Conservation (phyloP, 179 eudicot species). For the Heliamphora pulchella region DNA sequence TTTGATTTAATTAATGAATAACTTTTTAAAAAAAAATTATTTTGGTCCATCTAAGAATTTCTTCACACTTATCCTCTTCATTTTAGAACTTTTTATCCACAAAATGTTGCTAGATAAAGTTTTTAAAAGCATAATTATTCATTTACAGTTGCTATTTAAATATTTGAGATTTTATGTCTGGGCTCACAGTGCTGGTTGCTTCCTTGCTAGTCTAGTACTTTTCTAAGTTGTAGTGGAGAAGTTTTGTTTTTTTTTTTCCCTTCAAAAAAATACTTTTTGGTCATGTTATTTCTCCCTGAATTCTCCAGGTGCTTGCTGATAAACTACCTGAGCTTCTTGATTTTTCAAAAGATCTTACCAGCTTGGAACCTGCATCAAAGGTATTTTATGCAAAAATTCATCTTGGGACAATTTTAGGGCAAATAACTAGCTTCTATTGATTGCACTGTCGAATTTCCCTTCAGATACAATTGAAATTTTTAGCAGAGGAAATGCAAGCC, state of each 20-base stretch:
- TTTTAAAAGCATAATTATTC: background rate
- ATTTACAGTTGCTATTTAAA: background rate
- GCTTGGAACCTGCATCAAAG: slow-evolving; percentile 82
- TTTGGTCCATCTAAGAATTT: background rate
- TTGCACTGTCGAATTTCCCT: slow-evolving; percentile 13
- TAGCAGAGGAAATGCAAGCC: slow-evolving; percentile 38
- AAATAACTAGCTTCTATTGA: slow-evolving; percentile 10
- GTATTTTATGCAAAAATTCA: slow-evolving; percentile 26
- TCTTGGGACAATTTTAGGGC: background rate
- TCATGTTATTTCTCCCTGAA: slow-evolving; percentile 11
- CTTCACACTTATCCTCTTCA: background rate
- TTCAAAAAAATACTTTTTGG: background rate
- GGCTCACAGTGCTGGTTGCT: background rate
- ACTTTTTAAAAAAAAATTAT: background rate
- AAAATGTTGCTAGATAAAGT: too few species aligned
- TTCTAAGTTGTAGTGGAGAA: background rate
- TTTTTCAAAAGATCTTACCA: slow-evolving; percentile 68
- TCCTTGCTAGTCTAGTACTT: background rate
- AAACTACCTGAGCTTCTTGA: slow-evolving; percentile 74
- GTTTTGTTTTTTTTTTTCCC: background rate
- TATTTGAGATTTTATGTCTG: background rate
- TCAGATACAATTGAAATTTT: slow-evolving; percentile 69
- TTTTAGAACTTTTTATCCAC: background rate
- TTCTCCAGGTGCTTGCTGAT: slow-evolving; percentile 54
- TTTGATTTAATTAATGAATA: background rate